Conservation (phyloP, 2,329 filamentous ascomycete species). For the Penicillium psychrosexuale region DNA sequence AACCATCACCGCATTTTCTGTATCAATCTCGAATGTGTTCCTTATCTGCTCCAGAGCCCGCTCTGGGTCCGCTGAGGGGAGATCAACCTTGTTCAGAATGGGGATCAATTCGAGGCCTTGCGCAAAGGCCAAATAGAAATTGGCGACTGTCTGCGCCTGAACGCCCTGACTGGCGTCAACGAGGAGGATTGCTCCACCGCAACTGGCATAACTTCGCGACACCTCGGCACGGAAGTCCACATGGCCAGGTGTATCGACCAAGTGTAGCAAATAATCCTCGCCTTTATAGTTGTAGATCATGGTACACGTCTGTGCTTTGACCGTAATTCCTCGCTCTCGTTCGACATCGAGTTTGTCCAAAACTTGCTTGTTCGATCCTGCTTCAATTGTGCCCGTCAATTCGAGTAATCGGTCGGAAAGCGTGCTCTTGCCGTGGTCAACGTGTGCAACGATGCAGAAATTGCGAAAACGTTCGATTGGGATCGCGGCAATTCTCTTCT, state of each 20-base stretch:
- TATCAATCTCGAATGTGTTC: constrained; percentile 81
- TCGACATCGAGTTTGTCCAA: constrained; percentile 97
- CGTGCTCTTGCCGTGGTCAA: constrained; percentile 98
- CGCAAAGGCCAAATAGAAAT: constrained; percentile 96
- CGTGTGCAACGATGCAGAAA: constrained; percentile 98
- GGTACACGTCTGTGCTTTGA: constrained; percentile 97
- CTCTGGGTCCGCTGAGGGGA: constrained; percentile 82
- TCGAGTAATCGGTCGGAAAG: constrained; percentile 89
- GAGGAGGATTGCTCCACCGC: constrained; percentile 84
- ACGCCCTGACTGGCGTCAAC: constrained; percentile 96
- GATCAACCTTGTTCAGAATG: constrained; percentile 94
- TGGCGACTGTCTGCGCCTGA: constrained; percentile 96
- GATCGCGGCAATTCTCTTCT: constrained; percentile 54
- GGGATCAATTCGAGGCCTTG: constrained; percentile 84
- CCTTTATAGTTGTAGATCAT: constrained; percentile 92
- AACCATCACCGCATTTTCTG: constrained; percentile 69
- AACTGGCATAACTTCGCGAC: constrained; percentile 91
- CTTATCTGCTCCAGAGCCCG: constrained; percentile 83
- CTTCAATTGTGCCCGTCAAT: constrained; percentile 85
- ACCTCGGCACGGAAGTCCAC: constrained; percentile 98
- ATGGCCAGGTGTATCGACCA: constrained; percentile 95
- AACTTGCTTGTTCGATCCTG: constrained; percentile 88
- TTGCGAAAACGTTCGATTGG: constrained; percentile 66
- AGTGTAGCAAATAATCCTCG: constrained; percentile 85
- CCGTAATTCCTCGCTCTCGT: constrained; percentile 91